Percentiles rank a stretch among this genome's conserved stretches.
phyloP scores from a whole-genome alignment of 108 stramenopile species.

The Cyclostephanos invisitatus region DNA sequence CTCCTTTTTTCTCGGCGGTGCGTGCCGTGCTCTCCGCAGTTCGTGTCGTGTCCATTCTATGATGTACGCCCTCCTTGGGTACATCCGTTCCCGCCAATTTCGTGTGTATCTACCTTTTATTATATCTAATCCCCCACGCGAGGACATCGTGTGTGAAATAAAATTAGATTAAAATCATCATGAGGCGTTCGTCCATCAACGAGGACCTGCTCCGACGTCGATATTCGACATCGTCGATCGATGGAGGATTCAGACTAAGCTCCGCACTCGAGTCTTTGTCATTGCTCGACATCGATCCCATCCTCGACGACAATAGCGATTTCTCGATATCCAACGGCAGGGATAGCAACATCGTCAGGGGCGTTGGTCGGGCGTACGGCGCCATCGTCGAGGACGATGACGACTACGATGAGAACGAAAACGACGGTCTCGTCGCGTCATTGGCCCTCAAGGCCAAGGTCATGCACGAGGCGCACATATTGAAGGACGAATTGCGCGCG shows the following conservation, averaged over 20 bases:
- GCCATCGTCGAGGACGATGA: background rate
- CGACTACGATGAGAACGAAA: background rate
- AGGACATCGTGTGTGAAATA: no score
- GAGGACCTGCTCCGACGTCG: background rate
- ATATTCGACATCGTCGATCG: background rate
- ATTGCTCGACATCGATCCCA: background rate
- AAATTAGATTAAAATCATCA: no score
- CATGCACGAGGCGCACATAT: conserved; percentile 6
- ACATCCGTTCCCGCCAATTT: no score
- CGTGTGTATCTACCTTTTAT: no score
- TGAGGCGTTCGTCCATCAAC: conserved; percentile 9
- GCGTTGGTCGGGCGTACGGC: background rate
- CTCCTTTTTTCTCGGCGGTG: no score
- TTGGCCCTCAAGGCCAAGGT: background rate
- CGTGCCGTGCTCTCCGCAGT: no score
- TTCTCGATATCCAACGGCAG: background rate
- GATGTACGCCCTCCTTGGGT: no score
- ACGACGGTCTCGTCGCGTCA: background rate
- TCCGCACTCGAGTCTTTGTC: background rate
- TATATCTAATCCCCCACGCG: no score
- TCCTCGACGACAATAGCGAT: background rate
- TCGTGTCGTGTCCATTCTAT: no score
- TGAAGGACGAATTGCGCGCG: conserved; percentile 32
- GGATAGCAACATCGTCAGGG: background rate
- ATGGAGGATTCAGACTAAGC: conserved; percentile 4